These are phyloP conservation scores for Diversispora epigaea DNA, from an alignment of 192 early-diverging fungal genomes.

Conservation along the genomic window DNA sequence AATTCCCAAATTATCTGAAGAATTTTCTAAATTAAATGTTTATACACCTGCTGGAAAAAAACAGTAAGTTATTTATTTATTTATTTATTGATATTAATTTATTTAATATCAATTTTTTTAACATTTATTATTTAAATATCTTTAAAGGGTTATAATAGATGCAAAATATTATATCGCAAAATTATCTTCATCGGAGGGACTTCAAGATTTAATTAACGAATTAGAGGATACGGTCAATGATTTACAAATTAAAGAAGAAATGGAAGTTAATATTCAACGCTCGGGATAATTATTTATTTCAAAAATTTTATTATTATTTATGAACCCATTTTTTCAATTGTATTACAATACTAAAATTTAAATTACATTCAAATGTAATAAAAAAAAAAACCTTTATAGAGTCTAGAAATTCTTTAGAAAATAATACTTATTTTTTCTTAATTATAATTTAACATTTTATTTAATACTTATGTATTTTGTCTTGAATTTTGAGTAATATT, in stretches of 20 bases:
- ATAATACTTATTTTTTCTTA: no score
- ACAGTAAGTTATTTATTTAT: neutral
- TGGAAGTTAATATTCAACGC: no score
- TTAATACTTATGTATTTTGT: no score
- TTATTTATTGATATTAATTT: neutral
- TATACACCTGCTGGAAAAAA: constrained; percentile 15
- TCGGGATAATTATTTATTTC: no score
- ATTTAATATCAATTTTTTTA: neutral
- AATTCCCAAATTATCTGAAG: constrained; percentile 24
- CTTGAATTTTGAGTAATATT: no score
- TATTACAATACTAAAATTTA: no score
- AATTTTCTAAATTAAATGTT: constrained; percentile 22
- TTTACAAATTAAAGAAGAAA: constrained; percentile 10
- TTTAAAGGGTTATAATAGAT: constrained; percentile 1
- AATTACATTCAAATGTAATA: no score
- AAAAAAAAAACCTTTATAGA: no score
- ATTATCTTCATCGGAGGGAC: constrained; percentile 27
- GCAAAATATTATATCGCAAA: constrained; percentile 21
- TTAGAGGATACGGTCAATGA: constrained; percentile 6
- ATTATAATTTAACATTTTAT: no score
- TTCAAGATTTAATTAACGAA: neutral
- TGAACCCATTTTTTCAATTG: no score
- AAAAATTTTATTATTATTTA: no score
- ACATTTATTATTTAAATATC: neutral
- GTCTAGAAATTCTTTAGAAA: no score